Conservation (phyloP, 2,329 filamentous ascomycete genomes). For the Phoma sp. region DNA sequence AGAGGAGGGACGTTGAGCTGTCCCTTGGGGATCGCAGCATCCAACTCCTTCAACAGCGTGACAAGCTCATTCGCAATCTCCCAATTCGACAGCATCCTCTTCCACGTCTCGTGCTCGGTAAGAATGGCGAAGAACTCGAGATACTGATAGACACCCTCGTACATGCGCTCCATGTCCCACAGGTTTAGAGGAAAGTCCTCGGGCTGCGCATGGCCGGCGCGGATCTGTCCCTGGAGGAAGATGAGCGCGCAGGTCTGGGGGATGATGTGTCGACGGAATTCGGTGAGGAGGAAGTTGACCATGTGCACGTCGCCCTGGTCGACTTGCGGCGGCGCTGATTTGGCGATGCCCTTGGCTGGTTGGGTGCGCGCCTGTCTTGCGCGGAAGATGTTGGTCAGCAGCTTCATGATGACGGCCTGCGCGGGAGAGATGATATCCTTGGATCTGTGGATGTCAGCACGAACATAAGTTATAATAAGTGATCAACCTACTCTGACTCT, state of each 20-base stretch:
- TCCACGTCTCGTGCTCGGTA: conserved; percentile 83
- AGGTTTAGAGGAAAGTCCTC: conserved; percentile 92
- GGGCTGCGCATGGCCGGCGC: conserved; percentile 74
- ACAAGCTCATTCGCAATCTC: conserved; percentile 89
- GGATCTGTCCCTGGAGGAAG: conserved; percentile 89
- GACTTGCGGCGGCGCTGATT: conserved; percentile 53
- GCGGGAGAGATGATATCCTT: conserved; percentile 97
- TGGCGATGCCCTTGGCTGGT: conserved; percentile 53
- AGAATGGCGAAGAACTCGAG: conserved; percentile 92
- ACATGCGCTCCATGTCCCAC: conserved; percentile 97
- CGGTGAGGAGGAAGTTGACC: conserved; percentile 89
- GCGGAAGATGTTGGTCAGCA: conserved; percentile 89
- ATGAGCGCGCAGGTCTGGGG: conserved; percentile 95
- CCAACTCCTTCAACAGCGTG: conserved; percentile 83
- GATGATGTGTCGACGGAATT: conserved; percentile 90
- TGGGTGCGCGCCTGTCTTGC: conserved; percentile 55
- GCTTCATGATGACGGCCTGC: conserved; percentile 88
- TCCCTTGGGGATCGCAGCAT: conserved; percentile 80
- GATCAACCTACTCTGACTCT: conserved; percentile 58
- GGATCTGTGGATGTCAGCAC: conserved; percentile 53
- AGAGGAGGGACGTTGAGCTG: conserved; percentile 65
- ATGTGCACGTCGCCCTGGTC: conserved; percentile 67
- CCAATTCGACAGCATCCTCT: conserved; percentile 87
- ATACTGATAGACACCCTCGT: conserved; percentile 92
- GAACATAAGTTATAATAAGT: not conserved